Conservation (phyloP, 352 stramenopile species). For the Globisporangium nodosum region DNA sequence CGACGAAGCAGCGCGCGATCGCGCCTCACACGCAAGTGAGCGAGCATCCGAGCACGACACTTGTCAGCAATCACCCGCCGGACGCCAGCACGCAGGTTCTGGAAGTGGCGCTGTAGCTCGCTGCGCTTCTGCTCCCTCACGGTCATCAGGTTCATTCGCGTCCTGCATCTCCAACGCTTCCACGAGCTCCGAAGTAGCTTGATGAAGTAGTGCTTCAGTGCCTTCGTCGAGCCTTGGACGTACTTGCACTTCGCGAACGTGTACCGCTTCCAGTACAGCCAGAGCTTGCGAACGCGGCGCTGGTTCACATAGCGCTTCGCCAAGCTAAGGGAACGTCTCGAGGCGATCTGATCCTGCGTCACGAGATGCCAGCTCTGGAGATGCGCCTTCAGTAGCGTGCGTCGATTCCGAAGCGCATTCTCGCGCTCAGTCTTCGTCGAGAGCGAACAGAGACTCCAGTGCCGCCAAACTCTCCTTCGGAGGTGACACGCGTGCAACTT, state of each 20-base stretch:
- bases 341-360: conserved; percentile 26
- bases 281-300: conserved; percentile 54
- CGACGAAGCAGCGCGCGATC: conserved; percentile 18
- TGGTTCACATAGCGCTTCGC: conserved; percentile 62
- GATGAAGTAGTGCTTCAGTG: conserved; percentile 71
- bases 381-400: conserved; percentile 18
- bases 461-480: conserved; percentile 25
- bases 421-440: conserved; percentile 17
- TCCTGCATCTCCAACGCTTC: conserved; percentile 38
- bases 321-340: conserved; percentile 39
- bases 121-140: conserved; percentile 43
- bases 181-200: conserved; percentile 57
- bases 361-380: conserved; percentile 41
- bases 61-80: conserved; percentile 18
- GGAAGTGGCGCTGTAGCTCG: conserved; percentile 41
- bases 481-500: conserved; percentile 18
- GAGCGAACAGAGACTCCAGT: conserved; percentile 23
- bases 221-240: conserved; percentile 62
- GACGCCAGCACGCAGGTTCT: conserved; percentile 38
- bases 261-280: conserved; percentile 79
- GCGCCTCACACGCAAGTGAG: conserved; percentile 21
- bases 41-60: conserved; percentile 18
- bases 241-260: conserved; percentile 59
- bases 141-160: conserved; percentile 29
- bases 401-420: conserved; percentile 14